A percentile compares a stretch with the other conserved stretches of the same genome.
Evolutionary conservation across 768 basidiomycete genomes (phyloP).

Genomic region (Naematelia aurantialba): DNA sequence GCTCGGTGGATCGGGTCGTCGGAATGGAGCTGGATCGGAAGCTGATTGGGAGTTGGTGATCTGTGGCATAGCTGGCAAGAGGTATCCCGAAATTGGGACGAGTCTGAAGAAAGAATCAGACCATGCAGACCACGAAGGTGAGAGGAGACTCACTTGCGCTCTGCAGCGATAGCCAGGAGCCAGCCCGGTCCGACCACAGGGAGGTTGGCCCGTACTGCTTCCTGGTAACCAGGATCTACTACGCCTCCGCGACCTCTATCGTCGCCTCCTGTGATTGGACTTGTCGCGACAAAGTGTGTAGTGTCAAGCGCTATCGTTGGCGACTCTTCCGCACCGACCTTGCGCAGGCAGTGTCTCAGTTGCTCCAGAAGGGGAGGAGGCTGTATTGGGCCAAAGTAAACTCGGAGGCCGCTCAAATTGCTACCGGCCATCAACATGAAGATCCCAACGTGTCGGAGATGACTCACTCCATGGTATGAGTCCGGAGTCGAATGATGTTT

Average conservation of each 20-base stretch:
- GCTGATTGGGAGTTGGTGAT: slow-evolving; percentile 14
- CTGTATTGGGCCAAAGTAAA: slow-evolving; percentile 88
- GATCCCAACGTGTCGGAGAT: background rate
- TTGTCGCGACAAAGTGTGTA: slow-evolving; percentile 95
- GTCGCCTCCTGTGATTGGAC: slow-evolving; percentile 61
- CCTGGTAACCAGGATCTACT: slow-evolving; percentile 71
- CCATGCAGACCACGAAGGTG: background rate
- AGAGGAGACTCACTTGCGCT: slow-evolving; percentile 65
- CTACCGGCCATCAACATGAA: slow-evolving; percentile 46
- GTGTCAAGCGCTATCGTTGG: slow-evolving; percentile 96
- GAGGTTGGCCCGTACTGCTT: slow-evolving; percentile 88
- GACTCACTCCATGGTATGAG: slow-evolving; percentile 71
- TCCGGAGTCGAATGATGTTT: slow-evolving; percentile 73
- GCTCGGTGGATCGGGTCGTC: slow-evolving; percentile 37
- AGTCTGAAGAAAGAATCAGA: slow-evolving; percentile 27
- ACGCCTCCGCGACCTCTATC: slow-evolving; percentile 59
- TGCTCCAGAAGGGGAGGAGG: slow-evolving; percentile 73
- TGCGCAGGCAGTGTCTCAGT: slow-evolving; percentile 70
- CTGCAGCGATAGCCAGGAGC: slow-evolving; percentile 81
- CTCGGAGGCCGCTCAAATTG: slow-evolving; percentile 89
- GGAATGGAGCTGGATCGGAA: slow-evolving; percentile 38
- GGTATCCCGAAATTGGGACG: slow-evolving; percentile 42
- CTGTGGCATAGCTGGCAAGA: slow-evolving; percentile 33
- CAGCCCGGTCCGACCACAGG: slow-evolving; percentile 93
- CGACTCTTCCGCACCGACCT: slow-evolving; percentile 87